Conservation (phyloP, 169 alveolate genomes). For the Plasmodium blacklocki region DNA sequence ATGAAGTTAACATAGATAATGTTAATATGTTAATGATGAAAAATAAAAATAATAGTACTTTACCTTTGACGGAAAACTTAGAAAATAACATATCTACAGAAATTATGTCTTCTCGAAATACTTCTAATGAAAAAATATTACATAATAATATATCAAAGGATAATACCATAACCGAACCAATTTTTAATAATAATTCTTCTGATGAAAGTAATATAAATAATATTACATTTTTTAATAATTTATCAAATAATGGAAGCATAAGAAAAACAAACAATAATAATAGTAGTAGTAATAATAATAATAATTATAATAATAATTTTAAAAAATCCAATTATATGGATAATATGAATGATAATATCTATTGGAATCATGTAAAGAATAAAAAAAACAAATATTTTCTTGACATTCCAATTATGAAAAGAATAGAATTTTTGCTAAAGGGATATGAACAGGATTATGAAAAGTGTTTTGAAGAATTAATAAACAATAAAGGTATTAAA, state of each 20-base stretch:
- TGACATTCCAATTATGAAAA: constrained; percentile 49
- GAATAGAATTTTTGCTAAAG: constrained; percentile 56
- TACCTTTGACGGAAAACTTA: neutral
- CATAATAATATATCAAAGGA: constrained; percentile 2
- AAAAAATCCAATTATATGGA: no score
- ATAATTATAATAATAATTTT: no score
- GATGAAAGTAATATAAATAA: constrained; percentile 2
- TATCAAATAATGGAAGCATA: neutral
- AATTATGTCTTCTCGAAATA: constrained; percentile 43
- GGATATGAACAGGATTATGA: constrained; percentile 66
- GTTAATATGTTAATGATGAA: neutral
- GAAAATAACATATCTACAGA: constrained; percentile 11
- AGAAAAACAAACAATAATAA: neutral
- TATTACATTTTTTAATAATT: neutral
- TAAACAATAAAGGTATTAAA: neutral
- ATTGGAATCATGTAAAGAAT: no score
- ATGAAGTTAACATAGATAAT: neutral
- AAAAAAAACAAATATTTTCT: constrained; percentile 4
- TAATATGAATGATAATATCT: no score
- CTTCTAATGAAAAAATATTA: constrained; percentile 29
- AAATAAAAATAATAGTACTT: neutral
- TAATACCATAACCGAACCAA: neutral
- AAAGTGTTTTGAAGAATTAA: constrained; percentile 49
- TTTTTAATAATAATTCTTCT: constrained; percentile 5
- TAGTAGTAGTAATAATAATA: no score